phyloP scores from a whole-genome alignment of 2,329 filamentous ascomycete genomes.

The Beauveria sp. region DNA sequence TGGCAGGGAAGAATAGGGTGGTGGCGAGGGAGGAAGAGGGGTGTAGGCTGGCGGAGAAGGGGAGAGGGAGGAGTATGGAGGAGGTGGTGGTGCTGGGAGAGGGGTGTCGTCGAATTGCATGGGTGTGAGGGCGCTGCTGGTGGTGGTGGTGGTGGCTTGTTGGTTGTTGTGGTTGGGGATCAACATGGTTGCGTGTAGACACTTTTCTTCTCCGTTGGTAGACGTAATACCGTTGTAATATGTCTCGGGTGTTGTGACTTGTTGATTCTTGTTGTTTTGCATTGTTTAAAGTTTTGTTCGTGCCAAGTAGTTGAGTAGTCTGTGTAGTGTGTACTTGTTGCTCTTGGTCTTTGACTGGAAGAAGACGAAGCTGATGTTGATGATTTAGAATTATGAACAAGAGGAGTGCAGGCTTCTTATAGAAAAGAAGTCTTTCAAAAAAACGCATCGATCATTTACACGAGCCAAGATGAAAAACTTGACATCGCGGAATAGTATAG shows the following conservation, averaged over 20 bases:
- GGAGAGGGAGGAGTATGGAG: not conserved
- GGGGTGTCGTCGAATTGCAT: not conserved
- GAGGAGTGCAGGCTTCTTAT: not conserved
- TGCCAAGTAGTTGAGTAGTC: not conserved
- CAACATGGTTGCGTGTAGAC: not conserved
- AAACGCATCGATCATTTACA: not conserved
- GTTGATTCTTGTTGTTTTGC: not conserved
- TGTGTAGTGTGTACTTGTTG: not conserved
- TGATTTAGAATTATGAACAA: not conserved
- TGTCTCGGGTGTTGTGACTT: not conserved
- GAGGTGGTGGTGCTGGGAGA: not conserved
- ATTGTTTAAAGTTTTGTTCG: not conserved
- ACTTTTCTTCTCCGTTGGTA: not conserved
- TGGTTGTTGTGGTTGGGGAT: not conserved
- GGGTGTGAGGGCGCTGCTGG: not conserved
- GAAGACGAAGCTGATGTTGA: not conserved
- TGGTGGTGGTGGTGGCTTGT: not conserved
- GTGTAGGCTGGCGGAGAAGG: not conserved
- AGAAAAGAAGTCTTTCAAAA: not conserved
- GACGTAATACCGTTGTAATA: not conserved
- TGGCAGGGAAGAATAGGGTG: not conserved
- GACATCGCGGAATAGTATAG: not conserved
- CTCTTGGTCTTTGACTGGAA: not conserved
- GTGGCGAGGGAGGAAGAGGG: not conserved
- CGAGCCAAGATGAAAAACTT: not conserved